These are phyloP conservation scores for Aspergillus unguis DNA, from an alignment of 2,329 filamentous ascomycete species.

Conservation along the genomic window DNA sequence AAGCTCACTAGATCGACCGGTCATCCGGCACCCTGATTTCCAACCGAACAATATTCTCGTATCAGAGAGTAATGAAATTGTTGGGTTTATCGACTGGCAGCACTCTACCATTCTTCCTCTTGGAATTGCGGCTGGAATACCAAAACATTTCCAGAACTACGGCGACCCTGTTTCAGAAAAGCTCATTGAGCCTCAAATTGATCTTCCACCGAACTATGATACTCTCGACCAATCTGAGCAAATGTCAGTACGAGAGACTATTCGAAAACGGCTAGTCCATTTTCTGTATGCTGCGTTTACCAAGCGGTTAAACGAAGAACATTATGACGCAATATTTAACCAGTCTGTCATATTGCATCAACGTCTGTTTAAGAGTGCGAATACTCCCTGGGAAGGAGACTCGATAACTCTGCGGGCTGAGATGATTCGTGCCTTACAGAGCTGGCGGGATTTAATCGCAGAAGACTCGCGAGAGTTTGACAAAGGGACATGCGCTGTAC, in stretches of 20 bases:
- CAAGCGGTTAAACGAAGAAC: constrained; percentile 13
- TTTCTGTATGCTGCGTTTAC: constrained; percentile 23
- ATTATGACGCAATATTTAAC: constrained; percentile 19
- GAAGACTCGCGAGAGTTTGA: not conserved
- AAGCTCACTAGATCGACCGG: constrained; percentile 13
- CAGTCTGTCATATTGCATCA: constrained; percentile 15
- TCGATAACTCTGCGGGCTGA: constrained; percentile 22
- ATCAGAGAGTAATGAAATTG: constrained; percentile 29
- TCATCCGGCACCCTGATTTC: constrained; percentile 26
- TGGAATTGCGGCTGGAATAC: constrained; percentile 38
- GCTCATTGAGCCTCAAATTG: constrained; percentile 12
- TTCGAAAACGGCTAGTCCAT: constrained; percentile 18
- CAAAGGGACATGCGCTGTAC: not conserved
- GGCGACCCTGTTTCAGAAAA: constrained; percentile 20
- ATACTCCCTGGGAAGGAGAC: constrained; percentile 26
- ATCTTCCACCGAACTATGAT: constrained; percentile 16
- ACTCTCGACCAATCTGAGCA: constrained; percentile 8
- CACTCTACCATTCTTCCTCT: constrained; percentile 36
- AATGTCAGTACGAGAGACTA: constrained; percentile 6
- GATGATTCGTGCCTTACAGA: constrained; percentile 18
- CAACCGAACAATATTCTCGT: constrained; percentile 32
- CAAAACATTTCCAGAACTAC: constrained; percentile 41
- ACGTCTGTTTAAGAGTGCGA: constrained; percentile 17
- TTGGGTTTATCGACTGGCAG: constrained; percentile 44
- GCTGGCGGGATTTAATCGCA: constrained; percentile 11